Evolutionary conservation across 2,329 filamentous ascomycete species (phyloP).

Genomic region (Blastomyces emzantsi): DNA sequence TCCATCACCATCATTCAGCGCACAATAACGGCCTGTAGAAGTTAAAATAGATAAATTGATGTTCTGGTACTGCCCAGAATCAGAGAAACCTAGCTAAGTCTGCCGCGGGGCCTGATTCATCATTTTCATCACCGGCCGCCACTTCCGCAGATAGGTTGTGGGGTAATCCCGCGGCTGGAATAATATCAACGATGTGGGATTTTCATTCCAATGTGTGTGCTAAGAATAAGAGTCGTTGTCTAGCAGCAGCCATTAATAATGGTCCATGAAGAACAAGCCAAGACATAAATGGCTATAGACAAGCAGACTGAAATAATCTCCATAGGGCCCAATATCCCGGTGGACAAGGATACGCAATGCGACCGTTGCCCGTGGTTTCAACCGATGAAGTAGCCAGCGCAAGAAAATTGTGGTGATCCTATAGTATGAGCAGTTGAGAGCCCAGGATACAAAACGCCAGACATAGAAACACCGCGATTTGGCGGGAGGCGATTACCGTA

Average conservation of each 20-base stretch:
- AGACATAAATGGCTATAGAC: background rate
- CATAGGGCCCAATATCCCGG: conserved; percentile 2
- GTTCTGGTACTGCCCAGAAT: background rate
- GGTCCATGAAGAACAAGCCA: background rate
- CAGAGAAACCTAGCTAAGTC: background rate
- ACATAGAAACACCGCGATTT: background rate
- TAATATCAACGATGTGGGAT: background rate
- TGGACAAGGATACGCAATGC: background rate
- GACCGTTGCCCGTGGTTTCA: background rate
- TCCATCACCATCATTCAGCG: background rate
- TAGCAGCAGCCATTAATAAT: conserved; percentile 1
- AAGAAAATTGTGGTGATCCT: background rate
- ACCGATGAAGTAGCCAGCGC: background rate
- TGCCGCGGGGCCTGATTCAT: background rate
- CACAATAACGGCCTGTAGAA: background rate
- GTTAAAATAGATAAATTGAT: background rate
- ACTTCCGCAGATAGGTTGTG: background rate
- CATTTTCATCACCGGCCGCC: background rate
- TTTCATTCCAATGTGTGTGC: background rate
- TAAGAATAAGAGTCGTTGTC: background rate
- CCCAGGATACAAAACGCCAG: background rate
- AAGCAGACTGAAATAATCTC: background rate
- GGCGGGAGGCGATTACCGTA: background rate
- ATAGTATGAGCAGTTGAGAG: background rate
- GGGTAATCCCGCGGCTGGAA: background rate